Evolutionary conservation across 1,284 basidiomycete genomes (phyloP).

Genomic region (Ganoderma resinaceum): DNA sequence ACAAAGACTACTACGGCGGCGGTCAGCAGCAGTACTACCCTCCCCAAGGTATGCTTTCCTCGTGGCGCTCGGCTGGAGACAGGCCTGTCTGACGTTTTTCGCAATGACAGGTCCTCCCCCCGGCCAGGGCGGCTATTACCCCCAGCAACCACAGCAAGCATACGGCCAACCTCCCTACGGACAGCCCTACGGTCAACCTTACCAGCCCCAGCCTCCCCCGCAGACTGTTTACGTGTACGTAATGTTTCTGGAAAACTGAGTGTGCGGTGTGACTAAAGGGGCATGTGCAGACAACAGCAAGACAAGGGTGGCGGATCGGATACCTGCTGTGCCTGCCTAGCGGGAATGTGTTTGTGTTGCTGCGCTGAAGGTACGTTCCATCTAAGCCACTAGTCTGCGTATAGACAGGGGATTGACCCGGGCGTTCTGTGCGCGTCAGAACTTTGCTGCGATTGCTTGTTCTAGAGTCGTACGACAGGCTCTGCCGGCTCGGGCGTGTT

Average conservation of each 20-base stretch:
- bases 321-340: conserved; percentile 74
- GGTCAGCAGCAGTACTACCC: conserved; percentile 67
- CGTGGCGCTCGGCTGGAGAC: not conserved
- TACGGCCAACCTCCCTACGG: conserved; percentile 51
- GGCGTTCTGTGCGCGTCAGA: conserved; percentile 50
- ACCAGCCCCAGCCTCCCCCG: conserved; percentile 73
- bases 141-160: conserved; percentile 76
- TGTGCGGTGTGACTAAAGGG: not conserved
- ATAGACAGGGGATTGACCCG: conserved; percentile 15
- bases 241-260: not conserved
- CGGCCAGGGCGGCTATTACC: conserved; percentile 77
- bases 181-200: conserved; percentile 38
- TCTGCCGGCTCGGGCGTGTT: conserved; percentile 18
- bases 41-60: conserved; percentile 61
- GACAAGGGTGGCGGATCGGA: conserved; percentile 46
- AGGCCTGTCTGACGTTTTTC: not conserved
- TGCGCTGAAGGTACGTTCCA: conserved; percentile 72
- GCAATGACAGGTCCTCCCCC: conserved; percentile 57
- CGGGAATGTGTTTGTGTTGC: conserved; percentile 77
- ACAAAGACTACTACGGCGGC: conserved; percentile 73
- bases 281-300: conserved; percentile 38
- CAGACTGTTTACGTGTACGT: conserved; percentile 80
- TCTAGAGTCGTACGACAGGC: conserved; percentile 46
- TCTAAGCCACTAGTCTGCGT: not conserved
- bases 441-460: conserved; percentile 73